Evolutionary conservation across 495 filamentous ascomycete species (phyloP).

Genomic region (Tuber umbilicatum): DNA sequence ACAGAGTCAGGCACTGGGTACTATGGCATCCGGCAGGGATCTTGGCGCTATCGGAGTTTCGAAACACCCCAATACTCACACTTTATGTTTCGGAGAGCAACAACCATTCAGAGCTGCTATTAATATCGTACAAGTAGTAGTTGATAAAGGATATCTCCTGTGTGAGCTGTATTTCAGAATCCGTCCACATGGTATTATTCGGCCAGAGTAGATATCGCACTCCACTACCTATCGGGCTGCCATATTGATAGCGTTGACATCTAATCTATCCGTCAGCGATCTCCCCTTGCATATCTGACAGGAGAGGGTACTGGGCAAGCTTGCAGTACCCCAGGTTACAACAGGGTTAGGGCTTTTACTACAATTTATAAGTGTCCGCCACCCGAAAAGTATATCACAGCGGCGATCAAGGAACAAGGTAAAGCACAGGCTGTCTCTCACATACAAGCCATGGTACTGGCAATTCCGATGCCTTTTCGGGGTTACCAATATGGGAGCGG

Average conservation of each 20-base stretch:
- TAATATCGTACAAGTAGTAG: neutral
- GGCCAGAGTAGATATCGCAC: neutral
- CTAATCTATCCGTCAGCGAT: neutral
- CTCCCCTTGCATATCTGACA: neutral
- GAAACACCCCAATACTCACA: neutral
- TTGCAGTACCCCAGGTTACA: neutral
- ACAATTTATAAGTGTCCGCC: neutral
- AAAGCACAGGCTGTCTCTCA: neutral
- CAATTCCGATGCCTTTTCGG: neutral
- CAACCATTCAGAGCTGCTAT: neutral
- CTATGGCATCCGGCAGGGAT: neutral
- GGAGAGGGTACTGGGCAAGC: neutral
- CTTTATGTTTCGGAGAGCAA: neutral
- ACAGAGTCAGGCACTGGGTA: neutral
- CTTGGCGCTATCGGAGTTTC: neutral
- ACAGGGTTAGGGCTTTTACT: neutral
- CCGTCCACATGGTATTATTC: neutral
- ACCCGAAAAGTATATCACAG: neutral
- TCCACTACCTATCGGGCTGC: neutral
- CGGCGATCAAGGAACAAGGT: neutral
- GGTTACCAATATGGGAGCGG: neutral
- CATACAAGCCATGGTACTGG: neutral
- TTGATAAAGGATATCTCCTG: neutral
- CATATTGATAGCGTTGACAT: neutral
- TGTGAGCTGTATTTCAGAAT: neutral